Evolutionary conservation across 176 grass and related monocot genomes (phyloP).

Genomic region (Pontederia paniculata): DNA sequence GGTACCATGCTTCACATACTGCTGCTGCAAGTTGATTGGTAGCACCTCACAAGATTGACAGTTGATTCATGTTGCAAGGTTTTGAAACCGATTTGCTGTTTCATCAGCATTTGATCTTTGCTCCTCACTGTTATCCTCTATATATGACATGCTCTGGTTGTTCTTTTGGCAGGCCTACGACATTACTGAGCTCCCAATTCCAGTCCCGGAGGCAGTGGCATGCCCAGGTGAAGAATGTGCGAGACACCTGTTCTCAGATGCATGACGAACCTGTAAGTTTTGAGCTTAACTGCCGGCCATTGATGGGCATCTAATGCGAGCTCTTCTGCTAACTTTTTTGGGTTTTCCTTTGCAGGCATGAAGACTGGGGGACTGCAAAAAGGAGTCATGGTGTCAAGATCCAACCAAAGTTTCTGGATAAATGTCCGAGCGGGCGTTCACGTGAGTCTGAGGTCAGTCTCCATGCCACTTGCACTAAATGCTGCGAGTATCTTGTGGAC

Average conservation of each 20-base stretch:
- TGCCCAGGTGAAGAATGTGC: not conserved
- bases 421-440: not conserved
- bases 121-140: too few species aligned
- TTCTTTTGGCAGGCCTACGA: too few species aligned
- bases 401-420: not conserved
- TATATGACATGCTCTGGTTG: too few species aligned
- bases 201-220: too few species aligned
- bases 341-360: not conserved
- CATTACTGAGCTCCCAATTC: too few species aligned
- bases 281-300: not conserved
- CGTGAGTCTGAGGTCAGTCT: not conserved
- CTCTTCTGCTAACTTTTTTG: not conserved
- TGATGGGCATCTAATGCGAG: not conserved
- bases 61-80: too few species aligned
- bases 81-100: too few species aligned
- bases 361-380: not conserved
- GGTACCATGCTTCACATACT: too few species aligned
- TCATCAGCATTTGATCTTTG: too few species aligned
- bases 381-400: not conserved
- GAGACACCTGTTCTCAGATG: slow-evolving; percentile 3
- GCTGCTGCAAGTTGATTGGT: too few species aligned
- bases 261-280: slow-evolving; percentile 5
- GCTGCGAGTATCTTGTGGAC: not conserved
- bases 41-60: too few species aligned
- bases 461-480: too few species aligned